phyloP scores from a whole-genome alignment of 495 filamentous ascomycete genomes.

The Daldinia decipiens region DNA sequence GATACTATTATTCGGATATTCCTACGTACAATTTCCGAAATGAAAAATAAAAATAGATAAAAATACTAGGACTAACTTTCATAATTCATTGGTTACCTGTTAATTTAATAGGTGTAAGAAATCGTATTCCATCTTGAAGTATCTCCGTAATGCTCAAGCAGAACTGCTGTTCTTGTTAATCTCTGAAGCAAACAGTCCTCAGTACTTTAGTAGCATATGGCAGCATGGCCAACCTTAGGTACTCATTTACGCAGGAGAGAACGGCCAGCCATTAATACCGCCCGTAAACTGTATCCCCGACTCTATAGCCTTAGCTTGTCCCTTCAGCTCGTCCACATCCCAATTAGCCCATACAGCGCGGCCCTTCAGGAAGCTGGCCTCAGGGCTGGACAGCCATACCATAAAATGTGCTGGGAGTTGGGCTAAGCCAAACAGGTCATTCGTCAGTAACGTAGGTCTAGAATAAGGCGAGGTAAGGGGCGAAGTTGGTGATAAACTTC shows the following conservation, averaged over 20 bases:
- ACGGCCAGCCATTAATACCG: conserved; percentile 17
- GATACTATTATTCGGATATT: too few species aligned
- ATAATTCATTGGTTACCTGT: too few species aligned
- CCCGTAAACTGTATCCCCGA: conserved; percentile 9
- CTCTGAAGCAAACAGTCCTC: too few species aligned
- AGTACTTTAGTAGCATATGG: too few species aligned
- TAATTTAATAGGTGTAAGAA: too few species aligned
- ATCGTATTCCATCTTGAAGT: too few species aligned
- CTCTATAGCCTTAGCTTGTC: background rate
- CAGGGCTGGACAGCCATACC: conserved; percentile 54
- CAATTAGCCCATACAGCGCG: conserved; percentile 57
- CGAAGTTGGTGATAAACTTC: too few species aligned
- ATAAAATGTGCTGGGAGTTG: conserved; percentile 52
- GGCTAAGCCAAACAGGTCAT: background rate
- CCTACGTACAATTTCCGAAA: background rate
- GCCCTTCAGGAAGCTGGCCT: conserved; percentile 55
- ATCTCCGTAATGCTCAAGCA: too few species aligned
- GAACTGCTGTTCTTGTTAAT: too few species aligned
- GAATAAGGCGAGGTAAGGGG: background rate
- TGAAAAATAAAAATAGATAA: too few species aligned
- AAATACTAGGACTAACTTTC: too few species aligned
- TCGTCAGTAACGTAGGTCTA: background rate
- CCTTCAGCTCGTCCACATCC: conserved; percentile 59
- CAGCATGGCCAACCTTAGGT: too few species aligned
- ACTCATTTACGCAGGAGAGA: background rate